Conservation (phyloP, 2,329 filamentous ascomycete species). For the Diaporthe sp. region DNA sequence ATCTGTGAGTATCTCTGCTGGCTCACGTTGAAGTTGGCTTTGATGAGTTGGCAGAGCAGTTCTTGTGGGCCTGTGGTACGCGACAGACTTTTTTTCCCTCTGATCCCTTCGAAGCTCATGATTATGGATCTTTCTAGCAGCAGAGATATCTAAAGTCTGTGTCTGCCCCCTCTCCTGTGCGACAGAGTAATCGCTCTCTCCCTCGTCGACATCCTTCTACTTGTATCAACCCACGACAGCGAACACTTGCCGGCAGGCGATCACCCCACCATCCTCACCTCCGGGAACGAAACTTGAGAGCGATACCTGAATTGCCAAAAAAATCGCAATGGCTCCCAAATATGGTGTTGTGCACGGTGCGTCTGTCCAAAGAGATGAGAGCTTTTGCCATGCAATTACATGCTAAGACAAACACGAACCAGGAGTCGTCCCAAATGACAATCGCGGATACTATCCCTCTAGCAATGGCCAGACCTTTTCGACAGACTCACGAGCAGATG, state of each 20-base stretch:
- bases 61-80: conserved; percentile 2
- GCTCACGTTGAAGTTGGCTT: not conserved
- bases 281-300: not conserved
- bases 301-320: not conserved
- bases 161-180: not conserved
- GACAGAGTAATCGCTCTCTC: not conserved
- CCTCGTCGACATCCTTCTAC: not conserved
- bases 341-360: not conserved
- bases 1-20: not conserved
- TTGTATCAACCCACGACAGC: not conserved
- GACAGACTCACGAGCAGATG: not conserved
- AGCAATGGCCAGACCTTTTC: not conserved
- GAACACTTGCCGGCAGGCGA: not conserved
- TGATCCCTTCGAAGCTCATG: not conserved
- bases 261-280: not conserved
- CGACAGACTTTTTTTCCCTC: not conserved
- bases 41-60: not conserved
- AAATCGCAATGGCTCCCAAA: not conserved
- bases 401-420: not conserved
- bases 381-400: not conserved
- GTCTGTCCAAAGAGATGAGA: not conserved
- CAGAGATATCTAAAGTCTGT: not conserved
- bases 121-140: not conserved
- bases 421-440: not conserved
- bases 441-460: not conserved